Evolutionary conservation across 768 basidiomycete species (phyloP).

Genomic region (Rossbeevera mucosa): DNA sequence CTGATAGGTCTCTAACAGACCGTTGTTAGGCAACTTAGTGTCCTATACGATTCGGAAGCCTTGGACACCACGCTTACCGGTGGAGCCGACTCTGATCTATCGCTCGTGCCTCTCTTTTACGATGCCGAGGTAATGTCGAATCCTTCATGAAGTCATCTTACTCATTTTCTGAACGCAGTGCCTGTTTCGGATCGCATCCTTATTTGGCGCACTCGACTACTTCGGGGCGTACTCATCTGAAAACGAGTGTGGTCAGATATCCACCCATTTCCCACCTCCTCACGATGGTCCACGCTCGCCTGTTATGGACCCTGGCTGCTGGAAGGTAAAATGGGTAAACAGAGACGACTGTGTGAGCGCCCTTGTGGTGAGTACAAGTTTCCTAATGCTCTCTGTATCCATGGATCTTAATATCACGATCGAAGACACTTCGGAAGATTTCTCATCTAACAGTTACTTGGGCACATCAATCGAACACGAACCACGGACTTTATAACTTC

Average conservation of each 20-base stretch:
- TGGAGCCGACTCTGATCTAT: constrained; percentile 30
- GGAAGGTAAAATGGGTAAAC: constrained; percentile 78
- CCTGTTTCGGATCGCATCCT: constrained; percentile 45
- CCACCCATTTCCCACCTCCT: constrained; percentile 37
- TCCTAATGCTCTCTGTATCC: background rate
- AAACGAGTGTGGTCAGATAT: constrained; percentile 17
- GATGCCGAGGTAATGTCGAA: constrained; percentile 49
- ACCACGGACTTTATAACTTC: constrained; percentile 11
- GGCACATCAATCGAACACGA: constrained; percentile 57
- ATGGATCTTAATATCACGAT: constrained; percentile 4
- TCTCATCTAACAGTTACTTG: constrained; percentile 74
- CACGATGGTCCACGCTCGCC: constrained; percentile 54
- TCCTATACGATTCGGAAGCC: constrained; percentile 59
- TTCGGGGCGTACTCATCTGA: constrained; percentile 36
- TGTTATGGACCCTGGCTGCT: constrained; percentile 57
- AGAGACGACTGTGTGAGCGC: constrained; percentile 73
- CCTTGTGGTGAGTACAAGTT: constrained; percentile 47
- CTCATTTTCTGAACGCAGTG: constrained; percentile 35
- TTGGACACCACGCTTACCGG: constrained; percentile 8
- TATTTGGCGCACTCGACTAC: constrained; percentile 64
- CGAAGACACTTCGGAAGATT: constrained; percentile 62
- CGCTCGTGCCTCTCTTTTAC: constrained; percentile 54
- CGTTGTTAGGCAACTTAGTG: constrained; percentile 33
- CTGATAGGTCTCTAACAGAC: background rate
- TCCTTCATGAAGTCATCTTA: background rate